Conservation (phyloP, 306 rosid species). For the Vicia faba region DNA sequence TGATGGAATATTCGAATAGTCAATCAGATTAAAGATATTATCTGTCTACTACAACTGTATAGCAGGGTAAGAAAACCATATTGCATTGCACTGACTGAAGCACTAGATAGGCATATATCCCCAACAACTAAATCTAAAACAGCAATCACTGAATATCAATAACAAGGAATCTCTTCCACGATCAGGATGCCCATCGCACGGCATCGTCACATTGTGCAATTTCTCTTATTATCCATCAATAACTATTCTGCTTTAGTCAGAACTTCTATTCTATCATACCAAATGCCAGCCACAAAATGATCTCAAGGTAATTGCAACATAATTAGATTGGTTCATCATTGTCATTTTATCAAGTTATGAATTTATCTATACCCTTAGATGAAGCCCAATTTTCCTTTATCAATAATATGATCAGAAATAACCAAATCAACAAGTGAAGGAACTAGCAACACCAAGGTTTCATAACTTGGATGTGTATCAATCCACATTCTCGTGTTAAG, state of each 20-base stretch:
- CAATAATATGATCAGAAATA: conserved; percentile 6
- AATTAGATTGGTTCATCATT: conserved; percentile 17
- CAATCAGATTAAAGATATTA: conserved; percentile 25
- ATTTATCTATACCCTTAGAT: too few species aligned
- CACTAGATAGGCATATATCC: conserved; percentile 1
- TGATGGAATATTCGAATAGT: conserved; percentile 8
- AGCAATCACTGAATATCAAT: not conserved
- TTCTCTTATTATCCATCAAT: conserved; percentile 21
- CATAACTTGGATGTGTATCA: conserved; percentile 12
- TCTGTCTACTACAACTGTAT: not conserved
- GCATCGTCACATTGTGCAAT: conserved; percentile 24
- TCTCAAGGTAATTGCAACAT: not conserved
- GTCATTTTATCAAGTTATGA: conserved; percentile 21
- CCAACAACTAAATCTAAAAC: conserved; percentile 19
- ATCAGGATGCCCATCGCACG: not conserved
- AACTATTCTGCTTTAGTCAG: conserved; percentile 15
- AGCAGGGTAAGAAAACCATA: conserved; percentile 2
- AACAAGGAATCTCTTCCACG: not conserved
- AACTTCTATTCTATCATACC: not conserved
- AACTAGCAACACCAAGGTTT: conserved; percentile 42
- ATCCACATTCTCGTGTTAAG: too few species aligned
- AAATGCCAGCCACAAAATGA: conserved; percentile 1
- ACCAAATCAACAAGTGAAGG: conserved; percentile 5
- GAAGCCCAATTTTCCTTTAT: not conserved
- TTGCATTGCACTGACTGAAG: conserved; percentile 7